These are phyloP conservation scores for Pythium myriotylum DNA, from an alignment of 352 stramenopile genomes.

Conservation along the genomic window DNA sequence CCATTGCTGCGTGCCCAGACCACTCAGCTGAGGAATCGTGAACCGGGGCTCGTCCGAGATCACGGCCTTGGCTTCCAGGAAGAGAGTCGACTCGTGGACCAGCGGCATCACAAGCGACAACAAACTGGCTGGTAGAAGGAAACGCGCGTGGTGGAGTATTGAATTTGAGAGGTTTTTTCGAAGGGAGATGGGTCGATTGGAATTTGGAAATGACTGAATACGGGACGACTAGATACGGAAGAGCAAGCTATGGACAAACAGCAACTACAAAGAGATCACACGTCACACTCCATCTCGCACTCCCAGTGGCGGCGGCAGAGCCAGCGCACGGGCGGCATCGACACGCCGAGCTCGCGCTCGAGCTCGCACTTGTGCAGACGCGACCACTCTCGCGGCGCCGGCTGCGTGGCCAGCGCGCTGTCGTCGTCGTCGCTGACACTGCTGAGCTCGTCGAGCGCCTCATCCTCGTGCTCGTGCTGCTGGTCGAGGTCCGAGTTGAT, in stretches of 20 bases:
- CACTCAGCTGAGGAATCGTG: no score
- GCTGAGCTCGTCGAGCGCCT: neutral
- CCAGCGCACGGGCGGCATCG: constrained; percentile 41
- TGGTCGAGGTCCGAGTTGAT: constrained; percentile 26
- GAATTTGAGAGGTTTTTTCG: no score
- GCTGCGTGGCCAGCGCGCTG: neutral
- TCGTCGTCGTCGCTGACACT: constrained; percentile 26
- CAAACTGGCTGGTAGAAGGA: no score
- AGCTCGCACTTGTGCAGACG: constrained; percentile 43
- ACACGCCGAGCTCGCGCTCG: constrained; percentile 17
- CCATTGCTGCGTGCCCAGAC: no score
- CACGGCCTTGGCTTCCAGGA: no score
- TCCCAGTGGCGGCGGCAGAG: constrained; percentile 41
- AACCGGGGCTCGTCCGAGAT: no score
- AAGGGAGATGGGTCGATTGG: no score
- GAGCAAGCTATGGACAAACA: constrained; percentile 5
- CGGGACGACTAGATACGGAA: constrained; percentile 6
- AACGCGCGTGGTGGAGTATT: no score
- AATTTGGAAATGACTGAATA: constrained; percentile 2
- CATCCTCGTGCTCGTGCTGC: constrained; percentile 9
- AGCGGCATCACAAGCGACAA: no score
- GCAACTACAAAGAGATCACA: constrained; percentile 18
- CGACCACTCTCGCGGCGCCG: constrained; percentile 32
- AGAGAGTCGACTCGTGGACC: no score
- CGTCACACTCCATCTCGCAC: constrained; percentile 31